Conservation (phyloP, 768 basidiomycete genomes). For the Suillus ampliporus region DNA sequence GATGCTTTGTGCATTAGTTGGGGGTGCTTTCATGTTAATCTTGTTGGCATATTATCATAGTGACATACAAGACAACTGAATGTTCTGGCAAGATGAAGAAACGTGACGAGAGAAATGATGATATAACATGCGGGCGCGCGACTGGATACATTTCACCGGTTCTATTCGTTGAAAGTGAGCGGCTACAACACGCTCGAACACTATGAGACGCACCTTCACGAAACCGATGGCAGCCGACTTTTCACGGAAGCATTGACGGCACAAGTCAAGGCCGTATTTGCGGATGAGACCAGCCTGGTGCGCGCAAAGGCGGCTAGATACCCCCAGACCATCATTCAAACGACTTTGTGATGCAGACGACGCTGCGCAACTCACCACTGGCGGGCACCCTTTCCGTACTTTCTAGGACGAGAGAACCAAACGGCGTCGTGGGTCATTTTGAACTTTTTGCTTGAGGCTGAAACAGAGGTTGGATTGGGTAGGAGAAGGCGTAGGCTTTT, state of each 20-base stretch:
- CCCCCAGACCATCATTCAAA: constrained; percentile 18
- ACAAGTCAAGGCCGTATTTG: constrained; percentile 96
- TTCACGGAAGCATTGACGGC: constrained; percentile 98
- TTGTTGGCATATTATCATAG: constrained; percentile 26
- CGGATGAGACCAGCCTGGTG: constrained; percentile 98
- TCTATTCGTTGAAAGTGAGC: constrained; percentile 34
- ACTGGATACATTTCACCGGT: constrained; percentile 47
- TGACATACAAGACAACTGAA: constrained; percentile 24
- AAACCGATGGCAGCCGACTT: constrained; percentile 93
- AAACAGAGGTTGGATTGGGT: not conserved
- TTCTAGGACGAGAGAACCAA: constrained; percentile 97
- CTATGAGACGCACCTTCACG: constrained; percentile 74
- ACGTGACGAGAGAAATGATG: constrained; percentile 8
- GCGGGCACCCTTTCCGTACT: constrained; percentile 93
- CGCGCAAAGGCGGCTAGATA: constrained; percentile 87
- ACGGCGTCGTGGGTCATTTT: constrained; percentile 98
- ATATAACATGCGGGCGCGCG: constrained; percentile 16
- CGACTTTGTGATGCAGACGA: not conserved
- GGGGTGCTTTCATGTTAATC: constrained; percentile 8
- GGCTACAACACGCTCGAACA: not conserved
- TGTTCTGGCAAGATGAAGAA: constrained; percentile 2
- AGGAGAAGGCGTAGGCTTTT: not conserved
- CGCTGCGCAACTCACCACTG: constrained; percentile 71
- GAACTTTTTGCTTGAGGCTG: constrained; percentile 16
- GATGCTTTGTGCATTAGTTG: not conserved